Evolutionary conservation across 768 basidiomycete genomes (phyloP).

Genomic region (Pseudohyphozyma bogoriensis): DNA sequence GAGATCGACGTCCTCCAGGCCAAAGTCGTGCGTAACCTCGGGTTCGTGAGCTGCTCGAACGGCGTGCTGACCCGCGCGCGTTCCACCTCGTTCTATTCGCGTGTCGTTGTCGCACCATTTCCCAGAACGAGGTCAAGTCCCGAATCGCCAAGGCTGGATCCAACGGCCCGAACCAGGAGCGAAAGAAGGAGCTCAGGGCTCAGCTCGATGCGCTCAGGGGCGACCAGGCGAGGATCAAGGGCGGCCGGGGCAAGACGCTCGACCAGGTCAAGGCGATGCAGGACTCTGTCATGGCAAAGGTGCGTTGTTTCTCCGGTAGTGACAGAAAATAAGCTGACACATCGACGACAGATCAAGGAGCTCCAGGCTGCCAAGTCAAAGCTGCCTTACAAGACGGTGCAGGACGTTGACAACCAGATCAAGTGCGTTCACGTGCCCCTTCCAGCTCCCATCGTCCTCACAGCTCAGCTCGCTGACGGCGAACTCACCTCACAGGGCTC

Average conservation of each 20-base stretch:
- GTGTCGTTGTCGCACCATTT: not conserved
- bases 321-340: too few species aligned
- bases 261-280: slow-evolving; percentile 72
- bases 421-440: slow-evolving; percentile 50
- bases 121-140: slow-evolving; percentile 58
- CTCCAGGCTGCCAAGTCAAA: slow-evolving; percentile 71
- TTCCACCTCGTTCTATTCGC: slow-evolving; percentile 4
- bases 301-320: slow-evolving; percentile 32
- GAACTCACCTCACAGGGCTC: slow-evolving; percentile 4
- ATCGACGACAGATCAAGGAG: slow-evolving; percentile 60
- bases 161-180: slow-evolving; percentile 59
- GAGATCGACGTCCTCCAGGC: slow-evolving; percentile 74
- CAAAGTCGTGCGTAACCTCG: slow-evolving; percentile 57
- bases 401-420: slow-evolving; percentile 78
- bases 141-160: slow-evolving; percentile 55
- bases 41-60: slow-evolving; percentile 22
- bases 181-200: slow-evolving; percentile 57
- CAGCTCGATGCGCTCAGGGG: slow-evolving; percentile 71
- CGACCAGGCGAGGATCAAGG: slow-evolving; percentile 68
- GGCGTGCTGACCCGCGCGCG: slow-evolving; percentile 28
- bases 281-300: slow-evolving; percentile 74
- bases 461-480: not conserved
- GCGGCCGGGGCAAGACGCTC: slow-evolving; percentile 54
- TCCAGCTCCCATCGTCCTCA: too few species aligned
- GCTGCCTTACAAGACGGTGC: slow-evolving; percentile 64